A percentile compares a stretch with the other conserved stretches of the same genome.
phyloP scores from a whole-genome alignment of 305 asterid genomes.

The Solanum aculeatissimum region DNA sequence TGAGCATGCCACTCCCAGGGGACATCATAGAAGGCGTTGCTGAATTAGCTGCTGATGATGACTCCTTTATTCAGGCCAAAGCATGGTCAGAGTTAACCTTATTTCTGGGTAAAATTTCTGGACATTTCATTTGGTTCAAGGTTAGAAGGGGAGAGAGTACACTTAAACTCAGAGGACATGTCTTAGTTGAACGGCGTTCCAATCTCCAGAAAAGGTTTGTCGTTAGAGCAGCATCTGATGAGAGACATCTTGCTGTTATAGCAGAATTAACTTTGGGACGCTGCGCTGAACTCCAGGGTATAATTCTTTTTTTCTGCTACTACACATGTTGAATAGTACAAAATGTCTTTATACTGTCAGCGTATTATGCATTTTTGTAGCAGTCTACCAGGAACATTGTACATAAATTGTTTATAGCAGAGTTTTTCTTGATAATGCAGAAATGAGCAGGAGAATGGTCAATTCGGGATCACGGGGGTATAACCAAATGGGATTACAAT shows the following conservation, averaged over 20 bases:
- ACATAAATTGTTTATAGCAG: neutral
- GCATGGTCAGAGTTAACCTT: constrained; percentile 21
- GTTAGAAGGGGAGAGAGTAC: constrained; percentile 32
- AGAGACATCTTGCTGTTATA: constrained; percentile 37
- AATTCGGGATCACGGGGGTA: constrained; percentile 26
- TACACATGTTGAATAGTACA: neutral
- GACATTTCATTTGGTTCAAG: constrained; percentile 30
- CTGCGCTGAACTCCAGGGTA: constrained; percentile 42
- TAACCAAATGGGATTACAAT: constrained; percentile 25
- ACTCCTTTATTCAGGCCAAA: constrained; percentile 21
- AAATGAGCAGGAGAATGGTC: constrained; percentile 40
- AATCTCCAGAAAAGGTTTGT: constrained; percentile 29
- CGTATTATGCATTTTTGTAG: neutral
- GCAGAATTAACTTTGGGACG: constrained; percentile 33
- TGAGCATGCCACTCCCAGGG: constrained; percentile 39
- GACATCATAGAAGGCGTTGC: constrained; percentile 44
- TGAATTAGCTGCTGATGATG: constrained; percentile 13
- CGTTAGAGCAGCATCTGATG: constrained; percentile 35
- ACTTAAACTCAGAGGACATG: constrained; percentile 25
- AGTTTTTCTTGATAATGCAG: constrained; percentile 8
- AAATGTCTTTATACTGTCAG: neutral
- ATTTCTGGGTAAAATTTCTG: constrained; percentile 20
- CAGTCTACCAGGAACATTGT: neutral
- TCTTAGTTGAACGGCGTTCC: constrained; percentile 13
- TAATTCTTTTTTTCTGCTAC: neutral